Evolutionary conservation across 805 yeast species (phyloP).

Genomic region (Lachancea dasiensis): DNA sequence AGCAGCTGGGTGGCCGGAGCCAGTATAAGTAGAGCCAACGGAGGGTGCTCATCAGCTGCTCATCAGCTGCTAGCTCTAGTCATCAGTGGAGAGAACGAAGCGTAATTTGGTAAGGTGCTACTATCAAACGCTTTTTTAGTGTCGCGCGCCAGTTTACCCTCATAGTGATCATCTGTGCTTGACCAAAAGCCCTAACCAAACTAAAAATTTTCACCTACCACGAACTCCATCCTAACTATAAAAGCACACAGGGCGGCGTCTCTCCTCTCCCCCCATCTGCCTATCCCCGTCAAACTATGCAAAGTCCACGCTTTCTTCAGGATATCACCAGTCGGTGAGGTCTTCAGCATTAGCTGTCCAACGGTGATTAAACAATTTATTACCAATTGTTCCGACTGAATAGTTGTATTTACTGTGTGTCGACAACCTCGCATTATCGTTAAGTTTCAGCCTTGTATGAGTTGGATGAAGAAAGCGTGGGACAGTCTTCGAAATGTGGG

Average conservation of each 20-base stretch:
- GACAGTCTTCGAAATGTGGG: neutral
- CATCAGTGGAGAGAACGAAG: too few relatives aligned
- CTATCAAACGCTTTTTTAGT: neutral
- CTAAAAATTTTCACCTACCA: neutral
- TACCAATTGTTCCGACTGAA: constrained; percentile 41
- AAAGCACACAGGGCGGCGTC: neutral
- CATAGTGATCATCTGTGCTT: neutral
- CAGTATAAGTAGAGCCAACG: too few relatives aligned
- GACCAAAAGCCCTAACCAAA: constrained; percentile 2
- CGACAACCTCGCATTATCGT: constrained; percentile 40
- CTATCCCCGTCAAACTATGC: neutral
- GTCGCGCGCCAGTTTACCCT: neutral
- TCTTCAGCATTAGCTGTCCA: constrained; percentile 3
- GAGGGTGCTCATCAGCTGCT: too few relatives aligned
- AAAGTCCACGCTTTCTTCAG: constrained; percentile 9
- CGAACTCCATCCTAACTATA: too few relatives aligned
- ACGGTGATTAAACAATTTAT: constrained; percentile 27
- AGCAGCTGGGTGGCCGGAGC: too few relatives aligned
- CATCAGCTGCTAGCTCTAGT: too few relatives aligned
- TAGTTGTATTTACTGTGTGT: constrained; percentile 33
- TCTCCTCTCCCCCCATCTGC: neutral
- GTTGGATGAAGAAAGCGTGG: constrained; percentile 15
- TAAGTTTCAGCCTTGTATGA: constrained; percentile 47
- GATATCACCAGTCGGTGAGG: constrained; percentile 9
- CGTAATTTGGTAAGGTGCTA: too few relatives aligned